A percentile compares a stretch with the other conserved stretches of the same genome.
These are phyloP conservation scores for Achaetomium macrosporum DNA, from an alignment of 2,329 filamentous ascomycete genomes.

Conservation along the genomic window DNA sequence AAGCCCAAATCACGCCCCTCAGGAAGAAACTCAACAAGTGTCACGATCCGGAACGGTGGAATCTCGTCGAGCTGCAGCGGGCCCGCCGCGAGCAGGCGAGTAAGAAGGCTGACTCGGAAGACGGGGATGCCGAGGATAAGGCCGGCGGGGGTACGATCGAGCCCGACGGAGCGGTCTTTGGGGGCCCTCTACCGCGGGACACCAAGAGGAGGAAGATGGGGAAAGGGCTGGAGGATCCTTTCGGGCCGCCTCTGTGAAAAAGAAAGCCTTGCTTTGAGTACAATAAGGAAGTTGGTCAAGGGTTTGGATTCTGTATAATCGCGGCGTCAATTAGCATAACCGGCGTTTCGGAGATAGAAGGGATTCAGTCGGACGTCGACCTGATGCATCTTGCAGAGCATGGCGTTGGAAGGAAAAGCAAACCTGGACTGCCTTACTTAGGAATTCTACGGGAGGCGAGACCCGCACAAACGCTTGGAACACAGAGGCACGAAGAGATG, in stretches of 20 bases:
- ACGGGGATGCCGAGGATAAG: constrained; percentile 5
- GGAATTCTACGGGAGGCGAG: no score
- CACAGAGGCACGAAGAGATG: no score
- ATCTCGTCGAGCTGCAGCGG: constrained; percentile 63
- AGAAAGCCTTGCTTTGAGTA: no score
- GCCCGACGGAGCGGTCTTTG: constrained; percentile 44
- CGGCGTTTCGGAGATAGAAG: no score
- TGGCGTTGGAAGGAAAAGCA: no score
- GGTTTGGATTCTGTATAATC: no score
- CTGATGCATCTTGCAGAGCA: no score
- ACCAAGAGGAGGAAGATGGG: constrained; percentile 42
- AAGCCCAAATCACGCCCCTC: constrained; percentile 41
- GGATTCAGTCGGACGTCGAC: no score
- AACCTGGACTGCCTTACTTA: no score
- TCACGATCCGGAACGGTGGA: constrained; percentile 66
- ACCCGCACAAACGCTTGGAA: no score
- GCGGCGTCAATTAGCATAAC: no score
- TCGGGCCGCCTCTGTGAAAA: constrained; percentile 31
- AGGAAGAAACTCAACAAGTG: constrained; percentile 67
- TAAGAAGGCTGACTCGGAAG: constrained; percentile 36
- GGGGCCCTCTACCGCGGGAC: constrained; percentile 31
- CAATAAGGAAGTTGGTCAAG: no score
- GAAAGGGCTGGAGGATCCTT: constrained; percentile 37
- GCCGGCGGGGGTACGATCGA: constrained; percentile 27
- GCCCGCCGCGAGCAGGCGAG: constrained; percentile 51